These are phyloP conservation scores for Ceratocystis destructans DNA, from an alignment of 2,329 filamentous ascomycete species.

Conservation along the genomic window DNA sequence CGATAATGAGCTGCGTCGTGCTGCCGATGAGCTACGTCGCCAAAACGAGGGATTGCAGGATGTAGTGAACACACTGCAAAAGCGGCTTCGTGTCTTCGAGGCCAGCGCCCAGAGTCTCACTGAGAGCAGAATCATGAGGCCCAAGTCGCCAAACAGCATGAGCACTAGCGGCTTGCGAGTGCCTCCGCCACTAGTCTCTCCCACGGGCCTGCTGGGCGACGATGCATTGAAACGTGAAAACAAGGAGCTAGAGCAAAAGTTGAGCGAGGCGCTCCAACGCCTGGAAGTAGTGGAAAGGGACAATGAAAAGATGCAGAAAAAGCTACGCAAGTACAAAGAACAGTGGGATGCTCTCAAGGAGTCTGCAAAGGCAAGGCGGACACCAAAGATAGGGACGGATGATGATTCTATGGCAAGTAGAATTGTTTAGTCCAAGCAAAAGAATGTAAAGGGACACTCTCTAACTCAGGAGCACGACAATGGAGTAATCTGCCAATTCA, in stretches of 20 bases:
- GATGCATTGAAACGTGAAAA: slow-evolving; percentile 36
- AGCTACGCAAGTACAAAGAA: slow-evolving; percentile 44
- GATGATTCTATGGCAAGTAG: slow-evolving; percentile 14
- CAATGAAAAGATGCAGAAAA: slow-evolving; percentile 41
- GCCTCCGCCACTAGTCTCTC: slow-evolving; percentile 3
- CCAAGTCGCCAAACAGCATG: slow-evolving; percentile 36
- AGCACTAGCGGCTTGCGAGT: slow-evolving; percentile 19
- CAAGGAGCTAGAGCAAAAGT: slow-evolving; percentile 53
- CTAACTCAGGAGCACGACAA: background rate
- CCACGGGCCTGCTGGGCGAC: slow-evolving; percentile 22
- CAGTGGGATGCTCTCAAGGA: slow-evolving; percentile 50
- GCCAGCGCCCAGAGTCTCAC: slow-evolving; percentile 80
- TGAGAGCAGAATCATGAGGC: slow-evolving; percentile 58
- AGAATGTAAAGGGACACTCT: background rate
- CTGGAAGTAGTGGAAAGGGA: slow-evolving; percentile 53
- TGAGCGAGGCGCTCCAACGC: slow-evolving; percentile 43
- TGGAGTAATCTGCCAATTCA: background rate
- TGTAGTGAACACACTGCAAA: slow-evolving; percentile 72
- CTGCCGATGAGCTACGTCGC: slow-evolving; percentile 63
- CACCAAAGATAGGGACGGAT: slow-evolving; percentile 9
- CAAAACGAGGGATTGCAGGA: slow-evolving; percentile 80
- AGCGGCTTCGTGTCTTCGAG: slow-evolving; percentile 84
- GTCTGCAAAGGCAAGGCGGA: slow-evolving; percentile 41
- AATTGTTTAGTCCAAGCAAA: background rate
- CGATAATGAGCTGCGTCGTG: slow-evolving; percentile 46